Evolutionary conservation across 345 rosid species (phyloP), one percentile per base, ranked within the genome.

Genomic region (Erucastrum elatum): DNA sequence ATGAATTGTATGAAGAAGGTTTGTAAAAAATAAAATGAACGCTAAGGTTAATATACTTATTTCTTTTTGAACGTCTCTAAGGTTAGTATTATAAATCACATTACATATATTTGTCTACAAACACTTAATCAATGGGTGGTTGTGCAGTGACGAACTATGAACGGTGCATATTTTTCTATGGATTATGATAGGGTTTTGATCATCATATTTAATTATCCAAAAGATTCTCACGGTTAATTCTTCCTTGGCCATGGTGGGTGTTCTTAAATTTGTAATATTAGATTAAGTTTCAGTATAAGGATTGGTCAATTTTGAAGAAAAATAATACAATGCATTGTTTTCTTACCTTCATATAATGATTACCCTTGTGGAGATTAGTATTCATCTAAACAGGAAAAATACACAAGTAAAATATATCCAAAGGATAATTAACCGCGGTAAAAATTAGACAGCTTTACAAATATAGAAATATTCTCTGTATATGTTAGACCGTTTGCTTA

Each of bases 51-150:
- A 35, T 46, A 0, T 37, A 8, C 8, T 37, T 37, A 8, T 37
- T 37, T 8, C 12, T 37, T 37, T 8, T 37, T 37, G 44, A 37
- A 37, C 44, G 44, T 37, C 44, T 37, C 34, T 27, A 51, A 27
- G 15, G 61, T 15, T 49, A 68, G 61, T 68, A 30, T 49, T 49
- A 29, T n/a, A 68, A 68, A 49, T 44, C 37, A 44, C 25, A 68
- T 35, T 30, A 13, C 58, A 51, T 51, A 51, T 53, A 6, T 27
- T 4, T n/a, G 5, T 41, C 4, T 66, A 17, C 10, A 10, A 65
- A 39, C 30, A 65, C 8, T 31, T 62, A 7, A 62, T 31, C 25
- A 62, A 6, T 62, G 2, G 34, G 39, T 29, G 65, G 64, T 62
- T 15, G 39, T 61, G 13, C 10, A 63, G 17, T 30, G 66, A 29